phyloP scores from a whole-genome alignment of 2,329 filamentous ascomycete genomes.

The Xylariaceae sp. region DNA sequence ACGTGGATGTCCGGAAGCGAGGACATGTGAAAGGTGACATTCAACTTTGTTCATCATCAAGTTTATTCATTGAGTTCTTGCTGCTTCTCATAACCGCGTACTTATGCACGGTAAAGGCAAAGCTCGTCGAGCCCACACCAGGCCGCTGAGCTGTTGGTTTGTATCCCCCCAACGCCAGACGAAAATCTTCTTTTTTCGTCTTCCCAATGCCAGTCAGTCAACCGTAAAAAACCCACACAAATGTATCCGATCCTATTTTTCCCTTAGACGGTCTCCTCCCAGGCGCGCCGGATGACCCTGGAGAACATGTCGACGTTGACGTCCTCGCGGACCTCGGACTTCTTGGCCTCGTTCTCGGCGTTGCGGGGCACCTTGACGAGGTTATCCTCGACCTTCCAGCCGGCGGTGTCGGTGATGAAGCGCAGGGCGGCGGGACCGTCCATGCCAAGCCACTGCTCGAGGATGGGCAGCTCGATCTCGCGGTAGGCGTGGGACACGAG shows the following conservation, averaged over 20 bases:
- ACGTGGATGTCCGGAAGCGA: neutral
- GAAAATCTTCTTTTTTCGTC: constrained; percentile 14
- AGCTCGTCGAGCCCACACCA: constrained; percentile 12
- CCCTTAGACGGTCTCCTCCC: constrained; percentile 74
- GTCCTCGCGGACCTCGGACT: constrained; percentile 91
- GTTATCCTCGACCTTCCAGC: constrained; percentile 76
- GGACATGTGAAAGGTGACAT: neutral
- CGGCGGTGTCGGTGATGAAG: constrained; percentile 83
- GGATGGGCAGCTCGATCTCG: constrained; percentile 67
- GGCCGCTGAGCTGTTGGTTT: constrained; percentile 16
- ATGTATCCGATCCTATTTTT: neutral
- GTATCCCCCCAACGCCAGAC: constrained; percentile 22
- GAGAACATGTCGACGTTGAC: constrained; percentile 88
- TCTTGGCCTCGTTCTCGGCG: constrained; percentile 96
- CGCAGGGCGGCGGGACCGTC: constrained; percentile 69
- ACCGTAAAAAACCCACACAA: constrained; percentile 1
- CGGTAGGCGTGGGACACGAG: constrained; percentile 82
- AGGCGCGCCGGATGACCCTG: constrained; percentile 79
- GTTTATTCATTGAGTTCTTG: constrained; percentile 29
- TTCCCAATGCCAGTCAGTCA: constrained; percentile 30
- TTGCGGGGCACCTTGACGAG: constrained; percentile 81
- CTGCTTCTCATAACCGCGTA: constrained; percentile 22
- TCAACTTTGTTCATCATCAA: neutral
- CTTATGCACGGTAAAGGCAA: constrained; percentile 16
- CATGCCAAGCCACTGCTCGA: constrained; percentile 78